Evolutionary conservation across 2,329 filamentous ascomycete genomes (phyloP), one percentile per base, ranked within the genome.

Genomic region (Trichoderma simmonsii): DNA sequence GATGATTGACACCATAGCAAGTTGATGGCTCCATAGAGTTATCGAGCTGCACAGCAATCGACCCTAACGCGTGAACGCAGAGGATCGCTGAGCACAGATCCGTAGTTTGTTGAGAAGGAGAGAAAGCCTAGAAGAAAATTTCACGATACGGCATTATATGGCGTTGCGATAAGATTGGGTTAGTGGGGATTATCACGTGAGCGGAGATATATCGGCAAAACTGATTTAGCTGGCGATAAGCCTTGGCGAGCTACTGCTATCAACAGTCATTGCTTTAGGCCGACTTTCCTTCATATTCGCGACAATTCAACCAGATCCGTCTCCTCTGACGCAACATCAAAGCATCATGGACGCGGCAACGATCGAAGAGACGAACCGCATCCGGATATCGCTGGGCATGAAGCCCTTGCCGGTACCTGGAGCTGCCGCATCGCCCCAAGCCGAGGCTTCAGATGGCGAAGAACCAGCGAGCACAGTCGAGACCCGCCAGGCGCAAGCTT

Each of bases 361-460:
- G 32, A 95, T 98, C 79, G 93, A 97, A 82, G 94, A 98, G 86
- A 94, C 93, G 75, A 98, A 98, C 85, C 93, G 95, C 79, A 92
- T 98, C 78, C 94, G 95, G 78, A 87, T 91, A 77, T 93, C 94
- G 64, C 90, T 98, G 84, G 95, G 95, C 79, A 90, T 98, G 86
- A 93, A 95, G 79, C 95, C 94, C 30, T 85, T 98, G 78, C 93
- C 94, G 28, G 93, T 97, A 12, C 93, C 95, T 30, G 93, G 93
- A 75, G 87, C 86, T 72, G 86, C 76, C 48, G 70, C 76, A 9
- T 72, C 82, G 59, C 56, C 70, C 18, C 73, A 77, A 15, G 71
- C 92, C 24, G 90, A 91, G 72, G 85, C 84, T 70, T 85, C 86
- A 71, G 87, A 86, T 71, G 57, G 60, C n/a, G 90, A 92, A 72